Conservation (phyloP, 768 basidiomycete species). For the Chalciporus sphaerocephalus region DNA sequence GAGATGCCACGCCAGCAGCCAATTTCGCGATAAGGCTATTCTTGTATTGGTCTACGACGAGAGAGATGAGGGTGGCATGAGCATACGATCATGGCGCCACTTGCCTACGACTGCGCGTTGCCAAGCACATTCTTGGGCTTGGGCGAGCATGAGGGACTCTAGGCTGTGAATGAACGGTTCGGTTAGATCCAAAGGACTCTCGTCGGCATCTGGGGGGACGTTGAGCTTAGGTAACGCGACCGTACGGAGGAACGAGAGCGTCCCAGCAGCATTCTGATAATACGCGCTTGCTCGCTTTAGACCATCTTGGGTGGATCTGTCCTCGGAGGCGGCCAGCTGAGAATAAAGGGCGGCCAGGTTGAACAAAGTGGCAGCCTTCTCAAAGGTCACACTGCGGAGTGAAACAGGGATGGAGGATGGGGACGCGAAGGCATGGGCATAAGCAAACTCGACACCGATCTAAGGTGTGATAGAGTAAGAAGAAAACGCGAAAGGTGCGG, state of each 20-base stretch:
- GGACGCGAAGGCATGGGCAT: conserved; percentile 62
- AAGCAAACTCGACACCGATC: conserved; percentile 72
- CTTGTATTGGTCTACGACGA: conserved; percentile 56
- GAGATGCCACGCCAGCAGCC: conserved; percentile 65
- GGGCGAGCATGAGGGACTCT: conserved; percentile 79
- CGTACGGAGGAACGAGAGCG: conserved; percentile 55
- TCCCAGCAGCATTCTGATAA: conserved; percentile 78
- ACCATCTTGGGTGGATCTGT: conserved; percentile 70
- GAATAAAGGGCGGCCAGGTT: conserved; percentile 87
- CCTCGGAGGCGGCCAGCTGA: conserved; percentile 67
- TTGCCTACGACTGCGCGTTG: conserved; percentile 82
- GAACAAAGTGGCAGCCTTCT: conserved; percentile 73
- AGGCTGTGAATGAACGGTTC: conserved; percentile 55
- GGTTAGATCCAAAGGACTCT: conserved; percentile 64
- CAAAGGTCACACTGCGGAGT: conserved; percentile 73
- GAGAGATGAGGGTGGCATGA: background rate
- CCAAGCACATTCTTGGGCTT: conserved; percentile 97
- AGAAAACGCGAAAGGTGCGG: conserved; percentile 6
- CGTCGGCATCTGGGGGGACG: conserved; percentile 46
- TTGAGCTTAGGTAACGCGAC: conserved; percentile 51
- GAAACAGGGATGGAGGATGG: conserved; percentile 53
- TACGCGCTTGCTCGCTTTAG: conserved; percentile 72
- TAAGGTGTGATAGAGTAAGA: conserved; percentile 25
- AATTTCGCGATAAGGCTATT: conserved; percentile 82
- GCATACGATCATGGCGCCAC: background rate